Base-by-base conservation (phyloP, 2,329 filamentous ascomycete species). In the Lecanicillium sp. region DNA sequence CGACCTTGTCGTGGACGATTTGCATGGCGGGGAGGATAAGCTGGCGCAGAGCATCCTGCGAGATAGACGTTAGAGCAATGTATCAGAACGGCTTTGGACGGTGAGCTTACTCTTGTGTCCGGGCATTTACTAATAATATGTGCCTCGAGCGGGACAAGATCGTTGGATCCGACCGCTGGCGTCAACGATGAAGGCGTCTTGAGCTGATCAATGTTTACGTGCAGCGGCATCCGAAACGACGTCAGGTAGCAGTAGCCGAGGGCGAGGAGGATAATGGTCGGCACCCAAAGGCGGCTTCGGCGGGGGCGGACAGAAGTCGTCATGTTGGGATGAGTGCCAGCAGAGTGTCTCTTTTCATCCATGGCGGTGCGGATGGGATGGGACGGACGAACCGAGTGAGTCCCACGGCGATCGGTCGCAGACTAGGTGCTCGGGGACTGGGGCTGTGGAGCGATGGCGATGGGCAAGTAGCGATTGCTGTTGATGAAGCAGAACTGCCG, bases 61-160 rank as follows among this genome's bases (percentile, higher is more conserved):
- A 22, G 8, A 33, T 15, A 22, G 16, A 13, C 12, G 19, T 13
- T 22, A n/a, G n/a, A n/a, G n/a, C n/a, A n/a, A n/a, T n/a, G n/a
- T n/a, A n/a, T n/a, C n/a, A n/a, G n/a, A n/a, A n/a, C n/a, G n/a
- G n/a, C n/a, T n/a, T n/a, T n/a, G n/a, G n/a, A n/a, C n/a, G n/a
- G n/a, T n/a, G n/a, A n/a, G 44, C 63, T 9, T 53, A 75, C 73
- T 58, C 72, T 74, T 3, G 92, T 88, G 61, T 98, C 92, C 0
- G 90, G 89, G 54, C 92, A 98, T 70, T 96, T 95, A 64, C 80
- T 85, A 82, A 96, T 98, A 51, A 96, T 92, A 59, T 96, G 90
- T 40, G 87, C 85, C 59, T 98, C 92, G 3, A 98, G 64, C 4
- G 87, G 84, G 4, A 96, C 83, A 42, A 69, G 62, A 19, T 43